Evolutionary conservation across 768 basidiomycete genomes (phyloP).

Genomic region (Mycena kentingensis): DNA sequence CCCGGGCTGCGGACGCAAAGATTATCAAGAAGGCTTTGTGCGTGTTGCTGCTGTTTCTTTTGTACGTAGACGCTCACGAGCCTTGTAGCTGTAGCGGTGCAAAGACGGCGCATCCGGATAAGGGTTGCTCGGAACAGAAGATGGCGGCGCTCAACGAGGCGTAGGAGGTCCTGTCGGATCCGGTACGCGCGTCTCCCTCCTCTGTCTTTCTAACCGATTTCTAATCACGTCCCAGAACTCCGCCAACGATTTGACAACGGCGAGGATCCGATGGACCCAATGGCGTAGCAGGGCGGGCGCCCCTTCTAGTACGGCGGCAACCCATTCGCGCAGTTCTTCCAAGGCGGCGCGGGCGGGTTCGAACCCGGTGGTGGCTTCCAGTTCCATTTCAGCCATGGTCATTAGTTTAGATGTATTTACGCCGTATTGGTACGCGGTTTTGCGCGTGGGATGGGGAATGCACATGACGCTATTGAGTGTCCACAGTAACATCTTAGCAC

Average conservation of each 20-base stretch:
- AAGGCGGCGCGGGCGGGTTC: slow-evolving; percentile 48
- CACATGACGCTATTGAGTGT: too few species aligned
- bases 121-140: slow-evolving; percentile 90
- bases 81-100: slow-evolving; percentile 72
- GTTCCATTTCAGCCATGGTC: slow-evolving; percentile 41
- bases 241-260: slow-evolving; percentile 88
- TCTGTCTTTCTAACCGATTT: slow-evolving; percentile 2
- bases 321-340: slow-evolving; percentile 86
- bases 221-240: slow-evolving; percentile 52
- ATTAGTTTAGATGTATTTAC: slow-evolving; percentile 7
- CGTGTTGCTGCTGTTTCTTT: slow-evolving; percentile 36
- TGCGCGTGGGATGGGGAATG: too few species aligned
- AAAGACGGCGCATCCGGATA: slow-evolving; percentile 88
- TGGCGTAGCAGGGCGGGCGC: slow-evolving; percentile 57
- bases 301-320: slow-evolving; percentile 49
- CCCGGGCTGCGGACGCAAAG: slow-evolving; percentile 82
- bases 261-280: slow-evolving; percentile 94
- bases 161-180: slow-evolving; percentile 87
- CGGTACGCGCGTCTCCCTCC: slow-evolving; percentile 50
- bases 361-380: slow-evolving; percentile 33
- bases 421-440: too few species aligned
- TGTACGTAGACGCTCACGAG: not conserved
- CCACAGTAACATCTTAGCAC: too few species aligned
- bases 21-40: slow-evolving; percentile 96
- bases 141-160: slow-evolving; percentile 97